Conservation (phyloP, 345 rosid species). For the Rhodomyrtus tomentosa region DNA sequence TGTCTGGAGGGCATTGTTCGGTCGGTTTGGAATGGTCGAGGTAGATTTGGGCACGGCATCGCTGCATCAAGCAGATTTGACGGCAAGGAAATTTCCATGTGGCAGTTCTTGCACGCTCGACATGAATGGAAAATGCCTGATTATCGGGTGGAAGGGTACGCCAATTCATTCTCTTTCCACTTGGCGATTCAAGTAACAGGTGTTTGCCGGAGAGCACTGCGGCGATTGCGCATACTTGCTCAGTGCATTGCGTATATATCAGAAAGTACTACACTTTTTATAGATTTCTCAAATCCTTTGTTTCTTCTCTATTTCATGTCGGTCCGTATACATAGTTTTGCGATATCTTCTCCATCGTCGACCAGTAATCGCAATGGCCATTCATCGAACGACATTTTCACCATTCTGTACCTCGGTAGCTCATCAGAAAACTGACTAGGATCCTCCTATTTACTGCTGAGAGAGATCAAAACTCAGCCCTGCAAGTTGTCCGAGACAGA, state of each 20-base stretch:
- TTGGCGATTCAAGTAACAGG: neutral
- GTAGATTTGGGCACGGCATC: conserved; percentile 16
- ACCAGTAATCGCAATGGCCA: too few relatives aligned
- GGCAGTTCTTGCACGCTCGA: conserved; percentile 14
- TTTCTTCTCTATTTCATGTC: too few relatives aligned
- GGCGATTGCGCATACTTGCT: neutral
- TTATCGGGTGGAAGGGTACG: conserved; percentile 23
- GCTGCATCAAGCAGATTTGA: conserved; percentile 11
- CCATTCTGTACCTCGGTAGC: too few relatives aligned
- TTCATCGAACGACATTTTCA: too few relatives aligned
- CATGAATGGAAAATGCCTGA: conserved; percentile 11
- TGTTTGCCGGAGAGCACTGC: neutral
- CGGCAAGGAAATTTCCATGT: conserved; percentile 1
- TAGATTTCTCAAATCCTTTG: too few relatives aligned
- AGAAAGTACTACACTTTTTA: too few relatives aligned
- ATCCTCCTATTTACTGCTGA: too few relatives aligned
- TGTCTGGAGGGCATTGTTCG: conserved; percentile 15
- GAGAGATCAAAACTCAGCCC: too few relatives aligned
- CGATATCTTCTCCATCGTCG: too few relatives aligned
- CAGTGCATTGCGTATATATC: neutral
- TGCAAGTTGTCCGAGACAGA: too few relatives aligned
- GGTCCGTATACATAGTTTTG: neutral
- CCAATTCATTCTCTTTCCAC: conserved; percentile 19
- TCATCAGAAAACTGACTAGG: too few relatives aligned
- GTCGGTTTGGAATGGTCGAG: conserved; percentile 16